Base-by-base conservation (phyloP, 495 filamentous ascomycete species). In the Talaromyces ruber region DNA sequence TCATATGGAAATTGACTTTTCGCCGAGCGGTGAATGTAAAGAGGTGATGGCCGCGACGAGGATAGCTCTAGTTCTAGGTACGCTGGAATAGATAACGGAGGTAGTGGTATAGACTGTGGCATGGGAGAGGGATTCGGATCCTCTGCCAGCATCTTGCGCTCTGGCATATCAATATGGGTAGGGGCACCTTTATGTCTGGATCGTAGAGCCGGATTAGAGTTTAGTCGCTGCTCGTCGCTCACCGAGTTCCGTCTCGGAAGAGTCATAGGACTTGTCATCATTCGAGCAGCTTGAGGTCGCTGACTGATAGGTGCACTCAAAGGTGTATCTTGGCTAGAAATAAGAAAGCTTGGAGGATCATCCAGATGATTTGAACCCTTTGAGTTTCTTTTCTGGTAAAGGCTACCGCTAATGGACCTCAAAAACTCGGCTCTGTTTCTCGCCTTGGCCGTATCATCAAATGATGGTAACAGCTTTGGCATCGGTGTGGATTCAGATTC, bases 41-140 rank as follows among this genome's bases (percentile, higher is more conserved):
- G 73, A 2, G 92, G 91, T 52, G 91, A 94, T 3, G 92, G 92
- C 28, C 85, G 80, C 50, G 89, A 83, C 2, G 88, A 89, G 1
- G 92, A 87, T 25, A 97, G 79, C 68, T 97, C 92, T 11, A 97
- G 84, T 67, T 96, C 90, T 12, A 97, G 79, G 67, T 94, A 89
- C 2, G 91, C 94, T 4, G 91, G 90, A 56, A 97, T 82, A 0
- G 92, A 96, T 70, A 92, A 79, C 4, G 92, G 92, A 7, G 92
- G 92, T 0, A 94, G 75, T 8, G 92, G 92, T 52, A 95, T 84
- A 4, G 82, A 71, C n/a, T 80, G 74, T 29, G 86, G 85, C 70
- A 90, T 81, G 0, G 88, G 88, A 8, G 90, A 90, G 3, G 84
- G 75, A 25, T 82, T 67, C n/a, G 77, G 63, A 6, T 71, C 67